phyloP scores from a whole-genome alignment of 352 stramenopile species.

The Phytophthora foliorum region DNA sequence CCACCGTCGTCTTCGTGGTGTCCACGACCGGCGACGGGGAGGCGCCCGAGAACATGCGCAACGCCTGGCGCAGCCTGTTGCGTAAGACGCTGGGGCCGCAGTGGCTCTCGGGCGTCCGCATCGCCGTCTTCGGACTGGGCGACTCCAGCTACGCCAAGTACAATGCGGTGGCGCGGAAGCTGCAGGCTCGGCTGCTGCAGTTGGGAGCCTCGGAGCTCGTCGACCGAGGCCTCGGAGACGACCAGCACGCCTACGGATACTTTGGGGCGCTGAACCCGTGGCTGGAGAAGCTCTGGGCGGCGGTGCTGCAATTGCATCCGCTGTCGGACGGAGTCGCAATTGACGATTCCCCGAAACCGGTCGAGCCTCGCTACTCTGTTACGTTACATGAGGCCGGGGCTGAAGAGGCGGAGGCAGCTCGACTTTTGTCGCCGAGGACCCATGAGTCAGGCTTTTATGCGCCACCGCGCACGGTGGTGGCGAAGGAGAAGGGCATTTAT shows the following conservation, averaged over 20 bases:
- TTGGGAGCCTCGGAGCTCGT: slow-evolving; percentile 84
- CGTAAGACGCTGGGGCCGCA: slow-evolving; percentile 78
- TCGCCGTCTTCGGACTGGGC: slow-evolving; percentile 93
- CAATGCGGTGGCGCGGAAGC: slow-evolving; percentile 88
- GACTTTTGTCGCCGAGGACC: slow-evolving; percentile 32
- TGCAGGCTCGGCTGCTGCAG: slow-evolving; percentile 89
- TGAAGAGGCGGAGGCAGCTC: slow-evolving; percentile 23
- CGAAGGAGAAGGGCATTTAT: slow-evolving; percentile 54
- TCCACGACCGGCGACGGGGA: slow-evolving; percentile 94
- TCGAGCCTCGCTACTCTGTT: slow-evolving; percentile 62
- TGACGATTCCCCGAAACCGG: slow-evolving; percentile 68
- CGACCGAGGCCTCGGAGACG: slow-evolving; percentile 85
- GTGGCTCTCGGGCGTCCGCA: slow-evolving; percentile 73
- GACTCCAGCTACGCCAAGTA: slow-evolving; percentile 95
- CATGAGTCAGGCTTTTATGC: slow-evolving; percentile 70
- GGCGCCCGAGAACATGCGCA: slow-evolving; percentile 92
- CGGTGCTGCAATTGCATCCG: slow-evolving; percentile 57
- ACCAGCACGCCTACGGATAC: slow-evolving; percentile 90
- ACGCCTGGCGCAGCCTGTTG: slow-evolving; percentile 86
- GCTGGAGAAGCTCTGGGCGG: slow-evolving; percentile 79
- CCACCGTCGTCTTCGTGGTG: slow-evolving; percentile 90
- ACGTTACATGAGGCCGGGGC: slow-evolving; percentile 33
- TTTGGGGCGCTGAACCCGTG: slow-evolving; percentile 88
- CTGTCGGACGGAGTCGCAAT: slow-evolving; percentile 66
- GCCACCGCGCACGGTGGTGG: slow-evolving; percentile 52